These are phyloP conservation scores for Dryas alaskensis DNA, from an alignment of 306 rosid species.

Conservation along the genomic window DNA sequence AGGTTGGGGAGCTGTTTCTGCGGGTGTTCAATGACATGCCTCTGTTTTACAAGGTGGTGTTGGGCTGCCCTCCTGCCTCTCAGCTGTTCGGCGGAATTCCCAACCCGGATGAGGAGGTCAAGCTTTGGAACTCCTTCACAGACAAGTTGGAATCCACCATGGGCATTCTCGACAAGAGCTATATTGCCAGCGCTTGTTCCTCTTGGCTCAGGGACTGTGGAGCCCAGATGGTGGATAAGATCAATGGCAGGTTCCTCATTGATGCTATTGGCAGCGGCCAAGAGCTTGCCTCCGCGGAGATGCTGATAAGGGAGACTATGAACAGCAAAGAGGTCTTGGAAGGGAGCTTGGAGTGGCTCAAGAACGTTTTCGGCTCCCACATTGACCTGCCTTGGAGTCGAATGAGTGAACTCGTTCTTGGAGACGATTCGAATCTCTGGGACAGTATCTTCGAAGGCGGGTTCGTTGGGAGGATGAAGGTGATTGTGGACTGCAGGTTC, in stretches of 20 bases:
- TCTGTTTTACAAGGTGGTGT: constrained; percentile 69
- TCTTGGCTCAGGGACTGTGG: constrained; percentile 82
- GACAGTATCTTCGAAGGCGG: constrained; percentile 86
- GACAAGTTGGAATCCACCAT: constrained; percentile 68
- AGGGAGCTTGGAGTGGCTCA: constrained; percentile 94
- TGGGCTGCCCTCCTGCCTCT: constrained; percentile 78
- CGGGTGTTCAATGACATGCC: constrained; percentile 92
- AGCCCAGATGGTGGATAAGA: constrained; percentile 51
- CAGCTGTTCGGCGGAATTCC: constrained; percentile 97
- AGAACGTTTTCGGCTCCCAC: constrained; percentile 89
- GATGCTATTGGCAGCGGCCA: constrained; percentile 69
- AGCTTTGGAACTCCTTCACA: constrained; percentile 87
- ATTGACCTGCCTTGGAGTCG: constrained; percentile 96
- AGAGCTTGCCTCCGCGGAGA: constrained; percentile 87
- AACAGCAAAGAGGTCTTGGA: constrained; percentile 84
- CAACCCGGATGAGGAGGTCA: constrained; percentile 89
- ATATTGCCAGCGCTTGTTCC: constrained; percentile 65
- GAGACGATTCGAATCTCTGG: constrained; percentile 90
- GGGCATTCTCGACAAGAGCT: constrained; percentile 66
- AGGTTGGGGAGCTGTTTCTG: constrained; percentile 89
- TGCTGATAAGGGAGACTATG: constrained; percentile 81
- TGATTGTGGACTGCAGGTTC: constrained; percentile 57
- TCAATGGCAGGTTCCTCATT: constrained; percentile 67
- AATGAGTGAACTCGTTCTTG: constrained; percentile 86
- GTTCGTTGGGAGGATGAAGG: constrained; percentile 75